phyloP scores from a whole-genome alignment of 2,329 filamentous ascomycete species.

The Coniochaeta prunicola region DNA sequence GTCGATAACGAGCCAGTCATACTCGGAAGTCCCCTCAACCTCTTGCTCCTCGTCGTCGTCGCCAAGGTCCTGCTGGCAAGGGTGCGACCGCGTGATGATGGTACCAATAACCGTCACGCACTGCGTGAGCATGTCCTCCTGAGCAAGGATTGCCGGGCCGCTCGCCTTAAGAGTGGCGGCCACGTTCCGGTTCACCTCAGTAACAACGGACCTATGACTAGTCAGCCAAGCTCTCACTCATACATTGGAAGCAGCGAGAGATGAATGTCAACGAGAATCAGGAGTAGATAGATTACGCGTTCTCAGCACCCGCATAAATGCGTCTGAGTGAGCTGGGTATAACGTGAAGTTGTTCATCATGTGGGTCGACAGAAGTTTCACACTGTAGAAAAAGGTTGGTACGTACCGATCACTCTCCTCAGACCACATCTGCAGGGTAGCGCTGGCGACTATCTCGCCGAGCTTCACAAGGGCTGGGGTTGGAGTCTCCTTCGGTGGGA shows the following conservation, averaged over 20 bases:
- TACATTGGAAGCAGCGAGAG: neutral
- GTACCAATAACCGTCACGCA: slow-evolving; percentile 67
- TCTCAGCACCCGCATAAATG: slow-evolving; percentile 83
- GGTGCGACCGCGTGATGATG: slow-evolving; percentile 84
- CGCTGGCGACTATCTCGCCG: slow-evolving; percentile 75
- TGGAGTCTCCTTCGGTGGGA: slow-evolving; percentile 76
- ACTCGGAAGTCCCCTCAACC: slow-evolving; percentile 82
- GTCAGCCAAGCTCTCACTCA: slow-evolving; percentile 30
- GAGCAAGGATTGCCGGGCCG: slow-evolving; percentile 75
- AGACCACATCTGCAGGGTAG: slow-evolving; percentile 78
- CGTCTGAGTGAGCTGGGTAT: slow-evolving; percentile 99
- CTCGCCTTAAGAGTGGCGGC: slow-evolving; percentile 85
- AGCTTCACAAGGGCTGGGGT: slow-evolving; percentile 75
- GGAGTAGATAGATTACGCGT: slow-evolving; percentile 58
- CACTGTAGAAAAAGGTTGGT: slow-evolving; percentile 7
- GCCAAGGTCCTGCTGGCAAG: slow-evolving; percentile 85
- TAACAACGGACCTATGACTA: slow-evolving; percentile 66
- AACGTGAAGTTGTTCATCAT: slow-evolving; percentile 88
- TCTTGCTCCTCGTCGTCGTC: slow-evolving; percentile 71
- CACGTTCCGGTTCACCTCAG: slow-evolving; percentile 91
- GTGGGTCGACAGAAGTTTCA: slow-evolving; percentile 5
- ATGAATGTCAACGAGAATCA: slow-evolving; percentile 19
- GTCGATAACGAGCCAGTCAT: slow-evolving; percentile 95
- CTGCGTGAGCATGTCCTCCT: slow-evolving; percentile 66
- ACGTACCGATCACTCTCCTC: slow-evolving; percentile 93